Evolutionary conservation across 139 green algal genomes (phyloP), one percentile per base, ranked within the genome.

Genomic region (Chlamydomonas incerta): DNA sequence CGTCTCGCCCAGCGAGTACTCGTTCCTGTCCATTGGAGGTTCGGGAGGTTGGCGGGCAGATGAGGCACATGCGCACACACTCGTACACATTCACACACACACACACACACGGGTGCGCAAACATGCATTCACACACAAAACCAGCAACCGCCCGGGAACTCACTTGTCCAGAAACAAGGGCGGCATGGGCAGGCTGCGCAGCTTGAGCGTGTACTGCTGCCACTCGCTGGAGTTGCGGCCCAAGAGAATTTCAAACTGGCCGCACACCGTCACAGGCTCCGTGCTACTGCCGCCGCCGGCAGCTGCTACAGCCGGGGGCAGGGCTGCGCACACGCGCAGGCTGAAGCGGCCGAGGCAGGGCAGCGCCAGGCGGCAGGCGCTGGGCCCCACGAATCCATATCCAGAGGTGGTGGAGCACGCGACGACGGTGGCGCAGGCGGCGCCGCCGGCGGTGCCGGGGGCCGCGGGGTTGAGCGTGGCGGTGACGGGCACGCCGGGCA

Each of bases 271-370:
- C n/a, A n/a, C n/a, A n/a, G n/a, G n/a, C 58, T 58, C 35, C 29
- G 35, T 8, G 11, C 55, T 62, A 10, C 55, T 62, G 20, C 55
- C 21, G 4, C 20, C 20, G 20, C 20, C 55, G 17, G 8, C 20
- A n/a, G 1, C 11, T 58, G 10, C 24, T n/a, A 0, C 13, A 21
- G 72, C n/a, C 21, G 46, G 29, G 29, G 55, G 20, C 31, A 84
- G 41, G 2, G 50, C 65, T 0, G 65, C 63, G n/a, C 77, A 90
- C 4, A 71, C 87, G 41, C 74, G 47, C 46, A 92, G 79, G 24
- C 52, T 29, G 37, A 90, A 92, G 15, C 66, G 60, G 0, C 89
- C 89, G 24, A 81, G 65, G 74, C 89, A 92, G 23, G 89, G 89
- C 34, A 92, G 83, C 31, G 34, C 28, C 66, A 92, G 77, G 74